Evolutionary conservation across 441 rosid genomes (phyloP), one percentile per base, ranked within the genome.

Genomic region (Corymbia citriodora): DNA sequence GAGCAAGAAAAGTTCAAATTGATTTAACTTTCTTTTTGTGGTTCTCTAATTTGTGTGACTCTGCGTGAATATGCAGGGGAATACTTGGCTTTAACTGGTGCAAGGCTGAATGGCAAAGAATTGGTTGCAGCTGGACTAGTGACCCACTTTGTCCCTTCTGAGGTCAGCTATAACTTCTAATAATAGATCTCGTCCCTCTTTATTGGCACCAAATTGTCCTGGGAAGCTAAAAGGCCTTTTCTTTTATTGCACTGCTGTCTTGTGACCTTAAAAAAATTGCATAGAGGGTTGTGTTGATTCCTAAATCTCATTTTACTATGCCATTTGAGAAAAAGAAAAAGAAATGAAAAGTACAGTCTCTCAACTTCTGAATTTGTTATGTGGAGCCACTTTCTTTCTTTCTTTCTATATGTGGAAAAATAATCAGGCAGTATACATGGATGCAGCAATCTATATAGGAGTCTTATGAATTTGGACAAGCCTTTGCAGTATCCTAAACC

Each of bases 141-240:
- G 33, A 96, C 99, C n/a, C 99, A 97, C 93, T 97, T 95, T 92
- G 98, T 97, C 88, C 97, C 97, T 86, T 95, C 97, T 61, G 94
- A 91, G 95, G 99, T 97, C 85, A 92, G 94, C 91, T 87, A 68
- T 87, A 72, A 31, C 82, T 55, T 53, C 74, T 86, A 54, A 15
- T 88, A 45, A 31, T 17, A 25, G 29, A 74, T n/a, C 65, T 63
- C 88, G 68, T 40, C n/a, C 59, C 53, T 89, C n/a, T 48, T 2
- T 16, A 40, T 70, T 81, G 72, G 48, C 59, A 63, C 31, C 36
- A 15, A 52, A 63, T 29, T 21, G 29, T 72, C 15, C 27, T 10
- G 49, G 82, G 27, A 72, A 36, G 49, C 25, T 72, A 72, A 36
- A 19, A 12, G 50, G 82, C 27, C 15, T 74, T 2, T 36, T 74